Percentiles rank a stretch among this genome's conserved stretches.
Evolutionary conservation across 768 basidiomycete species (phyloP).

Genomic region (Crassisporium funariophilum): DNA sequence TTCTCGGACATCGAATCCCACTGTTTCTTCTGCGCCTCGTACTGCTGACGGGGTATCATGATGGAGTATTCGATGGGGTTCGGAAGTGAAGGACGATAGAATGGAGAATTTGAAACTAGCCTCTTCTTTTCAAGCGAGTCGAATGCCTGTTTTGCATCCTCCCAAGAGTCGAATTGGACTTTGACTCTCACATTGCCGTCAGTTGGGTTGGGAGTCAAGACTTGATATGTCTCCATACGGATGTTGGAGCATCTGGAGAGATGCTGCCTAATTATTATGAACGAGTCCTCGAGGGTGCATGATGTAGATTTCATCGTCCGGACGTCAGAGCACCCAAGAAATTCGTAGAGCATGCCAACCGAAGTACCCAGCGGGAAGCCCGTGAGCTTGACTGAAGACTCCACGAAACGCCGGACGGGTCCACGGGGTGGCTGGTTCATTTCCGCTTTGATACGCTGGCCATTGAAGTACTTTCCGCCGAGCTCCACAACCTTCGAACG

Average conservation of each 20-base stretch:
- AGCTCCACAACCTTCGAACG: slow-evolving; percentile 36
- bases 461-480: slow-evolving; percentile 35
- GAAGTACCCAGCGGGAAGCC: slow-evolving; percentile 37
- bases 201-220: slow-evolving; percentile 4
- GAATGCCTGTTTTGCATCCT: slow-evolving; percentile 44
- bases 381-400: slow-evolving; percentile 42
- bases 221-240: slow-evolving; percentile 18
- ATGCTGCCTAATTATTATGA: slow-evolving; percentile 3
- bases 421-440: slow-evolving; percentile 44
- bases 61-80: slow-evolving; percentile 54
- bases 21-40: slow-evolving; percentile 47
- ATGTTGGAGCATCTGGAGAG: slow-evolving; percentile 11
- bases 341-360: slow-evolving; percentile 19
- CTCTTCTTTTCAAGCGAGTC: slow-evolving; percentile 35
- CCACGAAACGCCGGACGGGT: slow-evolving; percentile 15
- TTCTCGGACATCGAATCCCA: slow-evolving; percentile 50
- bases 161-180: slow-evolving; percentile 51
- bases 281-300: slow-evolving; percentile 9
- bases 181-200: slow-evolving; percentile 29
- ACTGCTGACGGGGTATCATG: slow-evolving; percentile 49
- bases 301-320: slow-evolving; percentile 8
- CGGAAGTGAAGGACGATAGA: slow-evolving; percentile 44
- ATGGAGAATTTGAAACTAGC: slow-evolving; percentile 30
- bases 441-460: slow-evolving; percentile 48
- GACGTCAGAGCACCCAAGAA: slow-evolving; percentile 30